These are phyloP conservation scores for Talaromyces thailandensis DNA, from an alignment of 495 filamentous ascomycete genomes.

Conservation along the genomic window DNA sequence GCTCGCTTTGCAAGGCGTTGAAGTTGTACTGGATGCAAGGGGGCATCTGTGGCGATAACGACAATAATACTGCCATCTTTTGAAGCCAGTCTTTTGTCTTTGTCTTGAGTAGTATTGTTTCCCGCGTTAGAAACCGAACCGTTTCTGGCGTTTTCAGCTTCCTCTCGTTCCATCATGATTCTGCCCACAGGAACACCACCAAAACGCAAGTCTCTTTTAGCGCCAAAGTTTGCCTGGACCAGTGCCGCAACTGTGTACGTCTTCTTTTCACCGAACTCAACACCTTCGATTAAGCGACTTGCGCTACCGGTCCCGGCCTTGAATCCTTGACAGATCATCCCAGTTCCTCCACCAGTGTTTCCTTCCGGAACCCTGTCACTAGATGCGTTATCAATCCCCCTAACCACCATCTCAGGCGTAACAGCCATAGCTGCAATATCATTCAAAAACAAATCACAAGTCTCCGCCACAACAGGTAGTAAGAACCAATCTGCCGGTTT, in stretches of 20 bases:
- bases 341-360: conserved; percentile 42
- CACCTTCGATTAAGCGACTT: conserved; percentile 31
- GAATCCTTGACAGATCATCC: conserved; percentile 43
- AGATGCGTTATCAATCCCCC: conserved; percentile 31
- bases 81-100: conserved; percentile 16
- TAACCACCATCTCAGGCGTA: conserved; percentile 29
- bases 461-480: conserved; percentile 43
- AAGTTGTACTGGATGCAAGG: conserved; percentile 39
- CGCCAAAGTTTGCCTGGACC: conserved; percentile 44
- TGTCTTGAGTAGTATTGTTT: conserved; percentile 1
- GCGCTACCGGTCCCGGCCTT: conserved; percentile 44
- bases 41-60: conserved; percentile 42
- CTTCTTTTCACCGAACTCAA: conserved; percentile 17
- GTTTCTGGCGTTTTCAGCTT: conserved; percentile 7
- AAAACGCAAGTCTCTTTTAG: conserved; percentile 31
- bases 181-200: conserved; percentile 41
- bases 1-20: conserved; percentile 44
- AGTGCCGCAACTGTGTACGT: conserved; percentile 41
- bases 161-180: conserved; percentile 25
- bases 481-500: conserved; percentile 33
- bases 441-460: conserved; percentile 41
- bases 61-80: conserved; percentile 50
- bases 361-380: conserved; percentile 36
- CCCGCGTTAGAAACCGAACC: no score
- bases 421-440: conserved; percentile 33